These are phyloP conservation scores for Cicer cuneatum DNA, from an alignment of 306 rosid genomes.

Conservation along the genomic window DNA sequence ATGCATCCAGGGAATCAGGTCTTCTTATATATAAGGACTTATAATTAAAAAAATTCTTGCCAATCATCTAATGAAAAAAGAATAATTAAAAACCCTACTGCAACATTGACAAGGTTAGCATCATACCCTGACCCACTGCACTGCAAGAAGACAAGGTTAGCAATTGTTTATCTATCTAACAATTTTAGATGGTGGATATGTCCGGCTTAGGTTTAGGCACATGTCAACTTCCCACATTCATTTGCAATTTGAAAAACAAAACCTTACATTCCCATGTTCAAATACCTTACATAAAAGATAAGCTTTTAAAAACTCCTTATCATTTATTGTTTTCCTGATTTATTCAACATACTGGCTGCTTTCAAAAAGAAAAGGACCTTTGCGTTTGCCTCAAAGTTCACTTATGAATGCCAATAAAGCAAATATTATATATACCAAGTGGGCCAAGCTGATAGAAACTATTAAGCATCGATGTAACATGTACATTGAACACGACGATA, in stretches of 20 bases:
- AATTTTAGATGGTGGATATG: constrained; percentile 21
- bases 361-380: constrained; percentile 33
- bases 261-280: constrained; percentile 21
- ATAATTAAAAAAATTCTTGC: no score
- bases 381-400: constrained; percentile 26
- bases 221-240: constrained; percentile 31
- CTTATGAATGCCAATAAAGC: background rate
- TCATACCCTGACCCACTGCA: constrained; percentile 30
- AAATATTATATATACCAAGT: background rate
- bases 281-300: constrained; percentile 5
- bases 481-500: no score
- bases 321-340: constrained; percentile 30
- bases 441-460: constrained; percentile 23
- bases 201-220: constrained; percentile 6
- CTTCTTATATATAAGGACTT: no score
- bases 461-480: no score
- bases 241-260: constrained; percentile 35
- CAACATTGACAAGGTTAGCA: constrained; percentile 21
- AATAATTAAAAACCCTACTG: background rate
- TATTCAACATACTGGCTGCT: constrained; percentile 24
- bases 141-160: background rate
- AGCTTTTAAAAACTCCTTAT: constrained; percentile 31
- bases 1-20: no score
- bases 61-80: no score
- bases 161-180: background rate